Percentiles rank a stretch among this genome's conserved stretches.
phyloP scores from a whole-genome alignment of 352 stramenopile species.

The Pythium aristosporum region DNA sequence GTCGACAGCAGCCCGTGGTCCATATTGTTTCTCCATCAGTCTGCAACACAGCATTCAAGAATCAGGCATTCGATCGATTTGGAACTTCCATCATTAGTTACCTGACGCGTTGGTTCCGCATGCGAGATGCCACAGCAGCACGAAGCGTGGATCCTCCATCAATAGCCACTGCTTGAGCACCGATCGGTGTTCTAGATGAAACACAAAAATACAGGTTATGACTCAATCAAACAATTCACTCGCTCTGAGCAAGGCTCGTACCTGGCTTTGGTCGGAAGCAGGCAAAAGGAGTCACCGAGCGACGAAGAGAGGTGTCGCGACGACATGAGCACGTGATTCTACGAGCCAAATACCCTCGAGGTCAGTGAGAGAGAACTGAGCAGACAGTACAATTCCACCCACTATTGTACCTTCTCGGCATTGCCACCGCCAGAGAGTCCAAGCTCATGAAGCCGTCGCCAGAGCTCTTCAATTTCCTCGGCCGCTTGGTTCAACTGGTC shows the following conservation, averaged over 20 bases:
- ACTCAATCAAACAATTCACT: not conserved
- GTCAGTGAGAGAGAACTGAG: no score
- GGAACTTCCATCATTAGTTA: constrained; percentile 8
- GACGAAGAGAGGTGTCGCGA: constrained; percentile 80
- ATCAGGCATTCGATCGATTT: not conserved
- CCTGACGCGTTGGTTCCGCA: constrained; percentile 79
- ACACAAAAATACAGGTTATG: no score
- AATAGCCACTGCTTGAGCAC: constrained; percentile 61
- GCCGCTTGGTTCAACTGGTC: constrained; percentile 66
- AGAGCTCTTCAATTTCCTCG: constrained; percentile 83
- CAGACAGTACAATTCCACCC: no score
- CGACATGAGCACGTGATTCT: constrained; percentile 68
- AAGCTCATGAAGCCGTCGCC: constrained; percentile 75
- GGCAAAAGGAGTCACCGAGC: constrained; percentile 81
- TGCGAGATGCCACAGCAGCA: constrained; percentile 75
- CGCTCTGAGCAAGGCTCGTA: constrained; percentile 11
- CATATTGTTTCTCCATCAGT: constrained; percentile 82
- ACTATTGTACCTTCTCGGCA: constrained; percentile 44
- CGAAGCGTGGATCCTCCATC: constrained; percentile 76
- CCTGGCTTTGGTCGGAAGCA: constrained; percentile 71
- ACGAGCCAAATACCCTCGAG: not conserved
- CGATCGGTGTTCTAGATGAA: constrained; percentile 39
- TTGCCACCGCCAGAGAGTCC: constrained; percentile 57
- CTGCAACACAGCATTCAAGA: constrained; percentile 26
- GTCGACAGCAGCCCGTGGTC: constrained; percentile 39